Base-by-base conservation (phyloP, 306 rosid species). In the Delonix regia region DNA sequence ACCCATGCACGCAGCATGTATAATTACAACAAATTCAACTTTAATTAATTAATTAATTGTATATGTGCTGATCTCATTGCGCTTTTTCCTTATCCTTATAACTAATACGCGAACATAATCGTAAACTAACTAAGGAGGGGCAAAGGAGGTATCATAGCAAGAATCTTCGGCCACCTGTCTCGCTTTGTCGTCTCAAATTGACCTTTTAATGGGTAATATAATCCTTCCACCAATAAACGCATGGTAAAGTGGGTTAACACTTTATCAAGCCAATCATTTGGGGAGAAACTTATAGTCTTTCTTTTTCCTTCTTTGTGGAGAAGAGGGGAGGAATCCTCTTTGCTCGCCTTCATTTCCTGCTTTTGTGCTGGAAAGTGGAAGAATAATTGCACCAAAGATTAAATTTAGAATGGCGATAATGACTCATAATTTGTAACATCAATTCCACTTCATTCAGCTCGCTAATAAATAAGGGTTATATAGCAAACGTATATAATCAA, bases 281-380 rank as follows among this genome's bases (percentile, higher is more conserved):
- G 11, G 73, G 41, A 64, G 6, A 33, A 51, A 53, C 38, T 62
- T n/a, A 16, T 74, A 39, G 44, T 56, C 66, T 39, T 69, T 24
- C 0, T 8, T 30, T 64, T 34, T 48, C 59, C 27, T 2, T 27
- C 59, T n/a, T 7, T 70, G 14, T 42, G 48, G 44, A 13, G 64
- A 14, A 36, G 25, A 44, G 85, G 36, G 7, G 68, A 80, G 36
- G 76, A 81, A 67, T 82, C 84, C 48, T 34, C 38, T 57, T 78
- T 69, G 25, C 56, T 38, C 71, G 47, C 77, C 18, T 71, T 28
- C 61, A 21, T 72, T 69, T 70, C 19, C 49, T 16, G 53, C 88
- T 85, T 85, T 85, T 55, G 75, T 72, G 86, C 89, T 86, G 89
- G 86, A 86, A 86, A 86, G 89, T 76, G 73, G 34, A 10, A 7